Evolutionary conservation across 1,139 yeast species (phyloP).

Genomic region (Yamadazyma blattariae): DNA sequence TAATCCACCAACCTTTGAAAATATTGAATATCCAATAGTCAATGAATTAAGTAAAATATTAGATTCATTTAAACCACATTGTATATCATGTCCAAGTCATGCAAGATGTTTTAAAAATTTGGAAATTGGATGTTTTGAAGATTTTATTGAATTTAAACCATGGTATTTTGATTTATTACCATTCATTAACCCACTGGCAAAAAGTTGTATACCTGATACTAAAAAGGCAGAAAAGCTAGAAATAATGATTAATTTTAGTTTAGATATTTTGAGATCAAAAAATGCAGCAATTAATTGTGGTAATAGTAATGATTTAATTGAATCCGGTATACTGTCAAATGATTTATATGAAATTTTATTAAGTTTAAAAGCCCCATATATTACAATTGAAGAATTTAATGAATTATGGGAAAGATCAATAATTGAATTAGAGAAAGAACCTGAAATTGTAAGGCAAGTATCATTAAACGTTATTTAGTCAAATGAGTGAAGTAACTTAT

Average conservation of each 20-base stretch:
- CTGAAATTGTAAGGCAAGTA: constrained; percentile 81
- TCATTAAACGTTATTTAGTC: too few relatives aligned
- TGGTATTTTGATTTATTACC: constrained; percentile 59
- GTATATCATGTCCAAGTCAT: constrained; percentile 78
- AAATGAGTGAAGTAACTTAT: too few relatives aligned
- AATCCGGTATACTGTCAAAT: constrained; percentile 49
- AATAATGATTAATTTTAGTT: constrained; percentile 64
- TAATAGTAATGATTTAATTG: constrained; percentile 27
- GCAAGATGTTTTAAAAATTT: constrained; percentile 53
- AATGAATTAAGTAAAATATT: constrained; percentile 26
- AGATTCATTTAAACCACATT: constrained; percentile 53
- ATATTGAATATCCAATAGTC: constrained; percentile 18
- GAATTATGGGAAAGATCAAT: constrained; percentile 74
- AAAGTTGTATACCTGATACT: constrained; percentile 73
- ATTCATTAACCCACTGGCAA: constrained; percentile 43
- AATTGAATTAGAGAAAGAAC: constrained; percentile 63
- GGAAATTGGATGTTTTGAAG: constrained; percentile 20
- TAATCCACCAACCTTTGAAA: constrained; percentile 31
- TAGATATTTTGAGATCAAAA: constrained; percentile 63
- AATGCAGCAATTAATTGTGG: constrained; percentile 75
- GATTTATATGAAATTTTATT: constrained; percentile 61
- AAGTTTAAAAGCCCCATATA: constrained; percentile 55
- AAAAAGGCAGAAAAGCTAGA: constrained; percentile 67
- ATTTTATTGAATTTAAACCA: constrained; percentile 52
- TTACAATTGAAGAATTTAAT: constrained; percentile 73